Evolutionary conservation across 1,284 basidiomycete species (phyloP), one percentile per base, ranked within the genome.

Genomic region (Cutaneotrichosporon dermatis): DNA sequence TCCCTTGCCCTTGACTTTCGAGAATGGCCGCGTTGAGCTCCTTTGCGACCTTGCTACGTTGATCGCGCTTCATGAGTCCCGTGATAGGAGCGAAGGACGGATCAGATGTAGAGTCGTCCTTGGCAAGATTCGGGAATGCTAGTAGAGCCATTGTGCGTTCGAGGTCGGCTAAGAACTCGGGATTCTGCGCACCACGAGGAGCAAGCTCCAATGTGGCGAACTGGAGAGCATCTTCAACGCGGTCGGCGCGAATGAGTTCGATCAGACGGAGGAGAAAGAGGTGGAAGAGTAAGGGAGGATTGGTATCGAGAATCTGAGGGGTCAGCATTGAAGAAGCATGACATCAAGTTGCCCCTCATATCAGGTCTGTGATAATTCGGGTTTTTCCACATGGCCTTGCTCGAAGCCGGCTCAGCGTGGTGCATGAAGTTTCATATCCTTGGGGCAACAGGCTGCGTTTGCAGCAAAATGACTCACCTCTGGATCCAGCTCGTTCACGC

Each of bases 401-500:
- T 41, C 49, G 63, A 67, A 66, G 69, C 70, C 83, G 86, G 82
- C 88, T 97, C 83, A 86, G 94, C 89, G 93, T 97, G 94, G 94
- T 98, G 94, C 94, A 97, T 96, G 92, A 90, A 77, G 71, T 71
- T 89, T 83, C 87, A 92, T 52, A 94, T 94, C 91, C 79, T 89
- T 75, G 76, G 74, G 74, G 69, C 46, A 48, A 40, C 9, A 40
- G 25, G 25, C 25, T 9, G 8, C 37, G 6, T 10, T 42, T 37
- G 51, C 41, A 25, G 39, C 64, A 59, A 44, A 66, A 52, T 25
- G 62, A 79, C 92, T 81, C 78, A 98, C 95, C 87, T 98, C 94
- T 39, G 93, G 92, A 76, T 98, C 91, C 62, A 99, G 79, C 74
- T 98, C 94, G 71, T 98, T 98, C 51, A 96, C 91, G 51, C 89